Base-by-base conservation (phyloP, 345 rosid genomes). In the Viola odorata region DNA sequence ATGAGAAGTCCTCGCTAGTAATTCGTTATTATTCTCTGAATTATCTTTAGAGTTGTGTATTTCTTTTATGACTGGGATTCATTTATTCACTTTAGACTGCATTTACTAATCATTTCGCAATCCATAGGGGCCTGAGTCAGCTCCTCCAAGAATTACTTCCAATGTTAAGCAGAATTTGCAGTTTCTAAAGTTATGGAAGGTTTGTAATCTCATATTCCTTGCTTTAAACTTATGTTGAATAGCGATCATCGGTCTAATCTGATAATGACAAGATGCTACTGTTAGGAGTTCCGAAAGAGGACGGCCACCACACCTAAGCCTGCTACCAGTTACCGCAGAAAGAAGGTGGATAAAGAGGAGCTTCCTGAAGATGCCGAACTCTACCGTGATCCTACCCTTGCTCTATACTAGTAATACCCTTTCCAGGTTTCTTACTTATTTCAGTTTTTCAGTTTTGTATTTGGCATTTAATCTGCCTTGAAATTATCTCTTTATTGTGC, bases 141-240 rank as follows among this genome's bases (percentile, higher is more conserved):
- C 79, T 44, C 87, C 98, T 72, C 88, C 80, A 3, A 81, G 98
- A 78, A 92, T 92, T 64, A 92, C 85, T 62, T 84, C 98, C 12
- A 92, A 89, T 68, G 82, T 92, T 66, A 92, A 89, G 84, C 94
- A 89, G 81, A 92, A 81, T 72, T 76, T 92, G 78, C 85, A 87
- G 72, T 76, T 85, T 69, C 71, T 92, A 37, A 87, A 53, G 80
- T 55, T 84, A 63, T 87, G 94, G 96, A 92, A 92, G 94, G 96
- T 69, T 45, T 37, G 73, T 67, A 17, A 5, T 65, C 23, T 8
- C 51, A 53, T 36, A 53, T 49, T 16, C 55, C 45, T 38, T 23
- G 23, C 37, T 3, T 51, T 11, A 38, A 5, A n/a, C 12, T 39
- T 8, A 36, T 5, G 32, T 48, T 16, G n/a, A 5, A 45, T 41